Evolutionary conservation across 169 alveolate genomes (phyloP).

Genomic region (Eimeria praecox): DNA sequence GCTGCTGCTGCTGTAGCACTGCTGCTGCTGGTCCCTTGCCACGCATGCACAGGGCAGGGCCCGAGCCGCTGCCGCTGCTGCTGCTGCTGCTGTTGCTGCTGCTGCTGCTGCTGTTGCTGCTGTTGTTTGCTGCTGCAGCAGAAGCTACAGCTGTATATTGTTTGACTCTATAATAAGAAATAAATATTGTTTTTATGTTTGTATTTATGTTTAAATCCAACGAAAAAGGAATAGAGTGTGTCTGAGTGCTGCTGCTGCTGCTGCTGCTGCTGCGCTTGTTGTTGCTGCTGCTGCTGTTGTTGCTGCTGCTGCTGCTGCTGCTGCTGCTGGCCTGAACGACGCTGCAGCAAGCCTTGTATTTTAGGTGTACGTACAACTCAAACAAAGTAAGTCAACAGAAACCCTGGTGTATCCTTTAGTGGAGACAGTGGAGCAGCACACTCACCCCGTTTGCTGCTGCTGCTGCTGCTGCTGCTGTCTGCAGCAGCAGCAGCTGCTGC

Average conservation of each 20-base stretch:
- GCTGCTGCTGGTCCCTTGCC: conserved; percentile 12
- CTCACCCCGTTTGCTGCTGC: neutral
- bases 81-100: conserved; percentile 31
- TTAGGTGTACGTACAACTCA: neutral
- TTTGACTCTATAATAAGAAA: too few species aligned
- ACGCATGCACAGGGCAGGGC: neutral
- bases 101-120: neutral
- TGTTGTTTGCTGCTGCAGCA: neutral
- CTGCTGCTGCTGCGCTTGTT: conserved; percentile 50
- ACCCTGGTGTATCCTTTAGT: neutral
- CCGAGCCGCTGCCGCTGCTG: conserved; percentile 15
- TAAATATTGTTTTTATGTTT: neutral
- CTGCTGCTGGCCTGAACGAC: neutral
- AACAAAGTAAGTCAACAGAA: neutral
- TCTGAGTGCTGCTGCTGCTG: neutral
- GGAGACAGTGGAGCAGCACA: neutral
- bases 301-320: conserved; percentile 13
- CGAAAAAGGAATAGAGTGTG: too few species aligned
- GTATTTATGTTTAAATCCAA: neutral
- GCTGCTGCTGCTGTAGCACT: neutral
- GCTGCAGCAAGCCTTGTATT: neutral
- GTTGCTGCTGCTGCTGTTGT: conserved; percentile 28
- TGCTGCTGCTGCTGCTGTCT: too few species aligned
- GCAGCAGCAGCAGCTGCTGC: conserved; percentile 41
- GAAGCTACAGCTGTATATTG: too few species aligned